Percentiles rank a stretch among this genome's conserved stretches.
Evolutionary conservation across 2,329 filamentous ascomycete genomes (phyloP).

Genomic region (Fusarium annulatum): DNA sequence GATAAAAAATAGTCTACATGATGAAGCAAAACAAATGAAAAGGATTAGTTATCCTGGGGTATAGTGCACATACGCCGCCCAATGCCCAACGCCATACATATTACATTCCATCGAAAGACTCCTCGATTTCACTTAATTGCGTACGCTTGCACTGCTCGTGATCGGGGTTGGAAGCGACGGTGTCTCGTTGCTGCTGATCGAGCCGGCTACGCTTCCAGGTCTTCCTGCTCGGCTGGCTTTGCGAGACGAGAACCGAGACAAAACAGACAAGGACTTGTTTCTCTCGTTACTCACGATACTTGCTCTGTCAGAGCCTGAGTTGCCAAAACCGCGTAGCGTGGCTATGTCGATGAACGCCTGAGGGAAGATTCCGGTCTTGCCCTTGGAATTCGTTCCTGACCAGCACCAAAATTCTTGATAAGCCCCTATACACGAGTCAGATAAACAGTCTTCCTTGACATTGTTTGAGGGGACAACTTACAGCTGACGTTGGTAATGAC

Average conservation of each 20-base stretch:
- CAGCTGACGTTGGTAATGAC: slow-evolving; percentile 72
- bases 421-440: slow-evolving; percentile 50
- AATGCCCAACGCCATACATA: slow-evolving; percentile 22
- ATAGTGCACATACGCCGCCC: slow-evolving; percentile 33
- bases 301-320: slow-evolving; percentile 45
- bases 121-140: background rate
- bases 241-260: slow-evolving; percentile 51
- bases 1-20: background rate
- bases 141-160: slow-evolving; percentile 10
- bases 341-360: slow-evolving; percentile 60
- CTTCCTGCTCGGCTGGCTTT: slow-evolving; percentile 44
- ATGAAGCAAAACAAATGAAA: slow-evolving; percentile 7
- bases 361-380: slow-evolving; percentile 65
- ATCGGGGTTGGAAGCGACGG: slow-evolving; percentile 33
- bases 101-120: background rate
- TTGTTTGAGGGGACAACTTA: slow-evolving; percentile 48
- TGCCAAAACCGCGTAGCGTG: slow-evolving; percentile 54
- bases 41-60: slow-evolving; percentile 22
- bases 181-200: slow-evolving; percentile 48
- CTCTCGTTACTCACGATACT: slow-evolving; percentile 50
- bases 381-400: slow-evolving; percentile 64
- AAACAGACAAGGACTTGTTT: slow-evolving; percentile 48
- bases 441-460: background rate
- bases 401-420: slow-evolving; percentile 66
- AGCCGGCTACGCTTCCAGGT: slow-evolving; percentile 50